Percentiles rank a stretch among this genome's conserved stretches.
Conservation (phyloP, 2,329 filamentous ascomycete genomes). For the Talaromyces albobiverticillius region DNA sequence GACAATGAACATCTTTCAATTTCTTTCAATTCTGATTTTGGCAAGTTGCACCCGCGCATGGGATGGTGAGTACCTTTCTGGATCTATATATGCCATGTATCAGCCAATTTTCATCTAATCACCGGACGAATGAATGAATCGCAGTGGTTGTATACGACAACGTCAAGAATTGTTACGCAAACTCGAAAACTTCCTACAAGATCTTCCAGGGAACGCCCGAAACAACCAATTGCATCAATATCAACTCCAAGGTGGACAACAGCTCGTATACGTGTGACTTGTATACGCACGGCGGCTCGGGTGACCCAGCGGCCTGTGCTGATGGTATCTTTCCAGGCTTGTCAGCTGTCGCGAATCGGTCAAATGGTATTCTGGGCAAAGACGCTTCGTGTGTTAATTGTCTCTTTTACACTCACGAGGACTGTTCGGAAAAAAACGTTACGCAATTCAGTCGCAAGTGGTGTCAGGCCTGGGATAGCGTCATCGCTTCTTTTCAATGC, state of each 20-base stretch:
- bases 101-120: not conserved
- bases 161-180: not conserved
- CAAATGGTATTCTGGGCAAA: not conserved
- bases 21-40: not conserved
- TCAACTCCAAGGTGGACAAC: not conserved
- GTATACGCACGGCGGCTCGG: not conserved
- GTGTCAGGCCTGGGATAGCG: not conserved
- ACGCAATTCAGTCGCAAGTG: not conserved
- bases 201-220: not conserved
- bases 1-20: not conserved
- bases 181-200: not conserved
- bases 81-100: not conserved
- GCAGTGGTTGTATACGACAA: not conserved
- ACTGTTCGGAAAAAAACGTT: not conserved
- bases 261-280: not conserved
- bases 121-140: no score
- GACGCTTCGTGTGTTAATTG: not conserved
- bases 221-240: not conserved
- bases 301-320: not conserved
- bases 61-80: not conserved
- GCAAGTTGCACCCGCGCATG: not conserved
- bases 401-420: not conserved
- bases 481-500: not conserved
- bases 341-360: not conserved
- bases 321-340: not conserved